Base-by-base conservation (phyloP, 140 eudicot genomes). In the Oenanthe javanica region DNA sequence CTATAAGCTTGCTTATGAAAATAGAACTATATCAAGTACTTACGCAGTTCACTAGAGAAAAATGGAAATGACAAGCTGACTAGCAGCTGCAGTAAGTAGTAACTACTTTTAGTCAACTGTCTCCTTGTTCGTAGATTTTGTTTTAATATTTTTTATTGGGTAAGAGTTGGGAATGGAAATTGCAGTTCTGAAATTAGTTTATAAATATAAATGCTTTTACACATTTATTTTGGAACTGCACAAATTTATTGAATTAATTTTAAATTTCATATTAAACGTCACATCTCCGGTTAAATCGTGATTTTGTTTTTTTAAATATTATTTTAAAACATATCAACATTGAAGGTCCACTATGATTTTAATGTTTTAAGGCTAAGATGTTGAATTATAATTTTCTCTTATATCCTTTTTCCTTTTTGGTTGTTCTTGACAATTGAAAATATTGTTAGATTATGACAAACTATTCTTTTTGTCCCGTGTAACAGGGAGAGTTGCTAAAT, bases 401-500 rank as follows among this genome's bases (percentile, higher is more conserved):
- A 16, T n/a, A 23, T 55, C 14, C 45, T 36, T 49, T 71, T 15
- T 59, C 19, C 55, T n/a, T n/a, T n/a, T 47, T n/a, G 18, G 5
- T 14, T 40, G 27, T 71, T 6, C 66, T 76, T n/a, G 27, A 71
- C 80, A 71, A 61, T 12, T 66, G 70, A 46, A 79, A 55, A 49
- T 54, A 4, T 81, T 27, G 45, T 51, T 64, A 11, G 43, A 59
- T 64, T 69, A 16, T 6, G 50, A 23, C 69, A 6, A n/a, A 72
- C 47, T 16, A 27, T 31, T 31, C 78, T 9, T 47, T 67, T 73
- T 79, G 45, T 66, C 64, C 77, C 31, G 23, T 69, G 72, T 77
- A 14, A 76, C 82, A 95, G 97, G 99, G 83, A 79, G 87, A 71
- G 82, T 86, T 61, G 88, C 86, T 38, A 95, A 87, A 84, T 70